These are phyloP conservation scores for Globisporangium cylindrosporum DNA, from an alignment of 352 stramenopile species.

Conservation along the genomic window DNA sequence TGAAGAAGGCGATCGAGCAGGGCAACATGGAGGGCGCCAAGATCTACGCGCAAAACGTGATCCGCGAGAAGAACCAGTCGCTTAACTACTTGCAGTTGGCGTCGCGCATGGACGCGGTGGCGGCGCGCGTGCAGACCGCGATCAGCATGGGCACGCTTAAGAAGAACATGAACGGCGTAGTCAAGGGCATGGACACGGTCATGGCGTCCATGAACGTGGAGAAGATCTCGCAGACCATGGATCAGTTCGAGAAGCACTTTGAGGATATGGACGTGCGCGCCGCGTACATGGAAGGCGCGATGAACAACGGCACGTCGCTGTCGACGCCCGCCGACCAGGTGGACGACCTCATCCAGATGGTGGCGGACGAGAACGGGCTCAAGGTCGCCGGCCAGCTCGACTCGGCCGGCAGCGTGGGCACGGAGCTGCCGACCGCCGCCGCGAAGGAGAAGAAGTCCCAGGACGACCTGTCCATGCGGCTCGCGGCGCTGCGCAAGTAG, in stretches of 20 bases:
- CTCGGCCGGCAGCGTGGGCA: conserved; percentile 87
- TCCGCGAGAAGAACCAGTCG: conserved; percentile 85
- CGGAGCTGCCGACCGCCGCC: conserved; percentile 65
- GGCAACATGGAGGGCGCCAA: conserved; percentile 97
- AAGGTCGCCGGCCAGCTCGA: conserved; percentile 93
- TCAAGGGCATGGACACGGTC: conserved; percentile 96
- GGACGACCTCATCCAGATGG: conserved; percentile 96
- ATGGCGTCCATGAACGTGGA: conserved; percentile 98
- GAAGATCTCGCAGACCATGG: conserved; percentile 96
- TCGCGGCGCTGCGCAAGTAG: conserved; percentile 74
- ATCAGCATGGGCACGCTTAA: conserved; percentile 95
- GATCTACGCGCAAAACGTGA: conserved; percentile 95
- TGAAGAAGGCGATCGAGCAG: conserved; percentile 96
- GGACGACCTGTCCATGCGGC: conserved; percentile 78
- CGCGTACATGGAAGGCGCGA: conserved; percentile 97
- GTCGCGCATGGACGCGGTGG: conserved; percentile 96
- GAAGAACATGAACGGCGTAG: conserved; percentile 94
- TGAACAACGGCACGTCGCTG: conserved; percentile 94
- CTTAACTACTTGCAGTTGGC: conserved; percentile 95
- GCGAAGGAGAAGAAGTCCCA: conserved; percentile 77
- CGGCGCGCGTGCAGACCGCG: conserved; percentile 94
- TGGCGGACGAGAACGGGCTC: conserved; percentile 97
- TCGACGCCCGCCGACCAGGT: conserved; percentile 97
- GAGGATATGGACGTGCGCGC: conserved; percentile 98
- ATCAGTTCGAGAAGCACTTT: conserved; percentile 99